Base-by-base conservation (phyloP, 2,329 filamentous ascomycete genomes). In the Ceratocystis smalleyi region DNA sequence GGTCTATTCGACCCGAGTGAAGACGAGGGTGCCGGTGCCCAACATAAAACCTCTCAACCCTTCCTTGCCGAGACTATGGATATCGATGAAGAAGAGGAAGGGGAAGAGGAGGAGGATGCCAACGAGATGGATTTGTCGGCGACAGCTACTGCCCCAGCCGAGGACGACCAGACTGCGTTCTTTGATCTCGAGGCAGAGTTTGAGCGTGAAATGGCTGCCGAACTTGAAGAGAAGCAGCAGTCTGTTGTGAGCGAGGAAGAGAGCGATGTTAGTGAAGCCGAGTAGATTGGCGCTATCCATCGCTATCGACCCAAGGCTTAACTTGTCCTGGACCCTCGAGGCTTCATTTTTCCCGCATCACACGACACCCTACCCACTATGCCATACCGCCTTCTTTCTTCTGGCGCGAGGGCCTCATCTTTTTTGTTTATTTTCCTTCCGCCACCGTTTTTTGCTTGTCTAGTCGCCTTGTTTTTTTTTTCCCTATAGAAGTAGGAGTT, bases 191-290 rank as follows among this genome's bases (percentile, higher is more conserved):
- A 61, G 63, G 72, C 72, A 24, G 75, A 77, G 22, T 69, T 77
- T 59, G 81, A 81, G 66, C 80, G 81, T 69, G 77, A 79, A 32
- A 72, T 84, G 49, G 81, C 81, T 63, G 80, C 79, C 24, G 81
- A 83, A 69, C 75, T 85, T 71, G 81, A 82, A 68, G 79, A 78
- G 47, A 74, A 81, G 59, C 77, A 77, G 70, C 72, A 75, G 67
- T 71, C 72, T 2, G 68, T 66, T 12, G 68, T 68, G 43, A 74
- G 77, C 68, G 75, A 79, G 67, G 76, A 79, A 30, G 83, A 86
- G 71, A 86, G 83, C 68, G 82, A 84, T 69, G 83, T 86, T 63
- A 86, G 83, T 68, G 83, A 86, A 71, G 83, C 86, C 71, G 83
- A 86, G 70, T 86, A 73, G 68, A 24, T 17, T 43, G 10, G 35